Percentiles rank a stretch among this genome's conserved stretches.
These are phyloP conservation scores for Candida nitratophila DNA, from an alignment of 805 yeast genomes.

Conservation along the genomic window DNA sequence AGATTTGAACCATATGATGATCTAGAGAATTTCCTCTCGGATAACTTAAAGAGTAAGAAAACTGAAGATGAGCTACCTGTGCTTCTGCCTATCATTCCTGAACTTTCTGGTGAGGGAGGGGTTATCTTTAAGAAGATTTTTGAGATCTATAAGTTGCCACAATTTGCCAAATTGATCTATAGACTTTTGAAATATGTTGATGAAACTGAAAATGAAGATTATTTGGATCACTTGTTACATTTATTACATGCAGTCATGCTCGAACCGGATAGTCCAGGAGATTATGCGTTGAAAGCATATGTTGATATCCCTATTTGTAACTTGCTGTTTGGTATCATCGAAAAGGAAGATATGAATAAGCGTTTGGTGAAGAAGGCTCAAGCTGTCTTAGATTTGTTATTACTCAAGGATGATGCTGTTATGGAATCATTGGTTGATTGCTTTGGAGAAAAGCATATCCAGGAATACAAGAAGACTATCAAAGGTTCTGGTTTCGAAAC, in stretches of 20 bases:
- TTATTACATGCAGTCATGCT: constrained; percentile 56
- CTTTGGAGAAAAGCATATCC: constrained; percentile 51
- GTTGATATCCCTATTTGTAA: constrained; percentile 52
- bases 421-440: constrained; percentile 44
- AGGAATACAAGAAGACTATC: constrained; percentile 41
- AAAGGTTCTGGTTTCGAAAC: constrained; percentile 42
- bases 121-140: constrained; percentile 36
- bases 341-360: constrained; percentile 41
- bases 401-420: constrained; percentile 41
- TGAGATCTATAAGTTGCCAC: constrained; percentile 40
- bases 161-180: constrained; percentile 50
- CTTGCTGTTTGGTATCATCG: constrained; percentile 43
- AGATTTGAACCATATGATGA: constrained; percentile 33
- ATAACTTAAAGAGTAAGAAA: constrained; percentile 29
- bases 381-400: constrained; percentile 41
- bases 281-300: constrained; percentile 22
- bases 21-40: constrained; percentile 40
- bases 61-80: constrained; percentile 32
- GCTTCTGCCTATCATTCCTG: constrained; percentile 37
- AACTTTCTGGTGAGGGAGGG: constrained; percentile 16
- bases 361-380: constrained; percentile 49
- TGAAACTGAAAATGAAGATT: constrained; percentile 44
- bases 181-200: constrained; percentile 51
- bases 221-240: constrained; percentile 55
- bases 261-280: constrained; percentile 26